A percentile compares a stretch with the other conserved stretches of the same genome.
Evolutionary conservation across 495 filamentous ascomycete species (phyloP).

Genomic region (Hapsidospora chrysogenum): DNA sequence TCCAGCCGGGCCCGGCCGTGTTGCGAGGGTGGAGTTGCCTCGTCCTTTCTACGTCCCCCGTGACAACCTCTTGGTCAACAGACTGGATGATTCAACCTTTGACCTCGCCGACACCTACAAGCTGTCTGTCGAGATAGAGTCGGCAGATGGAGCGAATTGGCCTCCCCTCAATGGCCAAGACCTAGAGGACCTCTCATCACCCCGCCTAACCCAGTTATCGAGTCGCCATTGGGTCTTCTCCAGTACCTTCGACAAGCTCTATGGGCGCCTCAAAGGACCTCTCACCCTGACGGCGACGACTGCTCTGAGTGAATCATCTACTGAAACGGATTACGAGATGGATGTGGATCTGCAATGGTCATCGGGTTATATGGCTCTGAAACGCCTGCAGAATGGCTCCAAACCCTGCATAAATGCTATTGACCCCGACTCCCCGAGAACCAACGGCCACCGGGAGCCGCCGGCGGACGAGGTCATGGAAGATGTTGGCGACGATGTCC

Average conservation of each 20-base stretch:
- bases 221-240: constrained; percentile 25
- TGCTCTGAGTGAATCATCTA: constrained; percentile 7
- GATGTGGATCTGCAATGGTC: constrained; percentile 31
- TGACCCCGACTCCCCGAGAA: constrained; percentile 9
- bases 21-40: constrained; percentile 24
- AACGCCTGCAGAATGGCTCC: constrained; percentile 11
- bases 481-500: constrained; percentile 8
- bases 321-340: constrained; percentile 20
- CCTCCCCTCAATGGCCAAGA: constrained; percentile 21
- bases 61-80: constrained; percentile 27
- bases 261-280: constrained; percentile 18
- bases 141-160: constrained; percentile 27
- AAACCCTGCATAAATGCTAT: constrained; percentile 13
- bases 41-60: constrained; percentile 28
- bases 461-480: constrained; percentile 4
- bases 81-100: constrained; percentile 20
- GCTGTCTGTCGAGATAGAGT: constrained; percentile 28
- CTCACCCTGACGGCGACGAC: constrained; percentile 21
- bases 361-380: constrained; percentile 9
- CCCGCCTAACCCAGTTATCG: constrained; percentile 10
- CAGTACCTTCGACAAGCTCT: constrained; percentile 20
- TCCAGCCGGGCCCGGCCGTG: constrained; percentile 18
- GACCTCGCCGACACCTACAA: constrained; percentile 27
- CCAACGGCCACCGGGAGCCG: too few relatives aligned
- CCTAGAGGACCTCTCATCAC: constrained; percentile 10